Base-by-base conservation (phyloP, 1,284 basidiomycete species). In the Ceratobasidium sp. region DNA sequence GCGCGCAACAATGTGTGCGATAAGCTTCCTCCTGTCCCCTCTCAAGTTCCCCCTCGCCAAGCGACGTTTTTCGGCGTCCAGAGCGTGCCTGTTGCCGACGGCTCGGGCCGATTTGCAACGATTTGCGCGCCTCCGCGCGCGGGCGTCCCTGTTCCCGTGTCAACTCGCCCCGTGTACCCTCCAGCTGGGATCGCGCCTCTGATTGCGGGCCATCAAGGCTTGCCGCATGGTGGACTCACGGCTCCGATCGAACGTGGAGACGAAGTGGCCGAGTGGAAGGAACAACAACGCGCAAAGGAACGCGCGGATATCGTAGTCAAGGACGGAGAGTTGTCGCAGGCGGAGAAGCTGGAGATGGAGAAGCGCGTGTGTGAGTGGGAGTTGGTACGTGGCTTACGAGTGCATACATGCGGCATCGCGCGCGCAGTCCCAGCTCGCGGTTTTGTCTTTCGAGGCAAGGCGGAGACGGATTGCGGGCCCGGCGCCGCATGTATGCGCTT, bases 51-150 rank as follows among this genome's bases (percentile, higher is more conserved):
- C 20, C 18, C 57, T 66, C 73, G 73, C 23, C 73, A 65, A 46
- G 73, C 73, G 0, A 66, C 50, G 27, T 75, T 65, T 23, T 75
- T 66, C n/a, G 71, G 71, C n/a, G n/a, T n/a, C n/a, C n/a, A n/a
- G n/a, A n/a, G n/a, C n/a, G n/a, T n/a, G n/a, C n/a, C n/a, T n/a
- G 55, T 73, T 33, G 57, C 57, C 27, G 70, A 62, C n/a, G 70
- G 70, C 3, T 48, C 70, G 30, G 46, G 48, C 14, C 55, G 70
- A 1, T 73, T 73, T 38, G 70, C 70, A 6, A 73, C 57, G 12
- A 60, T 73, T 2, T 60, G 57, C 30, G 38, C 70, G n/a, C 70
- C 55, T 30, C 30, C 8, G 2, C 38, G 54, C 12, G 30, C 50
- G 5, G 33, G 41, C 33, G 27, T 66, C 20, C 64, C 64, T 59